Conservation (phyloP, 345 rosid species). For the Salix exigua region DNA sequence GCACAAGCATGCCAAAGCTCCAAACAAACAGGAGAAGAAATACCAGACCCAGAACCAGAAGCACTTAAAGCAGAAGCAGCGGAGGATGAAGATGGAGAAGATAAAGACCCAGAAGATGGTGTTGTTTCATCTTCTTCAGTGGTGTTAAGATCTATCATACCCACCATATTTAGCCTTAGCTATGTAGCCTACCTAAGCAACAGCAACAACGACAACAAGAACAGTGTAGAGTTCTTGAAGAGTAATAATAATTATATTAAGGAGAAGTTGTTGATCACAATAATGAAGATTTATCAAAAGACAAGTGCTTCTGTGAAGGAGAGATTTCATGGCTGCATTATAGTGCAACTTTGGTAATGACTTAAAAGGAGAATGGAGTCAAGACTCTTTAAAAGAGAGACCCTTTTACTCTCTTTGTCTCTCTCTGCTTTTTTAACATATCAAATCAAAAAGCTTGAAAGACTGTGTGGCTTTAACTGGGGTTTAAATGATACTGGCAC, state of each 20-base stretch:
- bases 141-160: conserved; percentile 92
- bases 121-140: conserved; percentile 76
- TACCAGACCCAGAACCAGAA: conserved; percentile 23
- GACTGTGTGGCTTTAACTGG: conserved; percentile 2
- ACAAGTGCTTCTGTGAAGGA: conserved; percentile 5
- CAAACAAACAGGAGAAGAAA: conserved; percentile 59
- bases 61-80: conserved; percentile 47
- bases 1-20: conserved; percentile 99
- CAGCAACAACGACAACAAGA: conserved; percentile 1
- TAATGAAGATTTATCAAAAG: not conserved
- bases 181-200: not conserved
- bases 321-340: conserved; percentile 41
- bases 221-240: not conserved
- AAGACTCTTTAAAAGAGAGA: conserved; percentile 18
- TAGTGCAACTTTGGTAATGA: conserved; percentile 30
- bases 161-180: conserved; percentile 49
- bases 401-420: not conserved
- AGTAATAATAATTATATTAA: not conserved
- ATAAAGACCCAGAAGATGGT: conserved; percentile 56
- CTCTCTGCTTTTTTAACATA: conserved; percentile 15
- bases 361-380: conserved; percentile 15
- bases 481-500: conserved; percentile 2
- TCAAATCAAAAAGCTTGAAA: conserved; percentile 37
- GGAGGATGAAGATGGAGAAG: conserved; percentile 50
- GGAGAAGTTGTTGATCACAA: not conserved